A percentile compares a stretch with the other conserved stretches of the same genome.
These are phyloP conservation scores for Claviceps africana DNA, from an alignment of 2,329 filamentous ascomycete species.

Conservation along the genomic window DNA sequence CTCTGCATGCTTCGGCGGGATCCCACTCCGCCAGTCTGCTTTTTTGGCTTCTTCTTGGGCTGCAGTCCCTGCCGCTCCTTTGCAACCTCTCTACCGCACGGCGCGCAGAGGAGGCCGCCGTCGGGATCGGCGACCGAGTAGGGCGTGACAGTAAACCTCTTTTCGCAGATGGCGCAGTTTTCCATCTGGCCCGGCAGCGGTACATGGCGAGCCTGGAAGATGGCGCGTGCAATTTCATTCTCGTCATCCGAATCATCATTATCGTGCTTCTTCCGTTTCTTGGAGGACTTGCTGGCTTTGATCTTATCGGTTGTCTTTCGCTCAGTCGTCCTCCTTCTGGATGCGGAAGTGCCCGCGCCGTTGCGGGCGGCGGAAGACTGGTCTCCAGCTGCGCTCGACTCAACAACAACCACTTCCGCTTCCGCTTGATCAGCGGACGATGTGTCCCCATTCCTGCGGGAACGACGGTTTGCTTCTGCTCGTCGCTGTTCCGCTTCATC, in stretches of 20 bases:
- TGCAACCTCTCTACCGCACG: slow-evolving; percentile 62
- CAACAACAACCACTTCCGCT: slow-evolving; percentile 5
- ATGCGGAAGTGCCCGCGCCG: slow-evolving; percentile 11
- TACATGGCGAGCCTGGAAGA: slow-evolving; percentile 31
- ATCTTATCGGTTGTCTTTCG: slow-evolving; percentile 45
- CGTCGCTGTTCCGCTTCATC: slow-evolving; percentile 34
- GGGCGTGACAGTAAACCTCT: slow-evolving; percentile 83
- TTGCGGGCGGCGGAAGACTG: slow-evolving; percentile 16
- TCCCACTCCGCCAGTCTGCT: slow-evolving; percentile 35
- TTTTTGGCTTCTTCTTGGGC: slow-evolving; percentile 32
- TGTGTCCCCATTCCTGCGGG: slow-evolving; percentile 11
- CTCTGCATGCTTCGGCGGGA: slow-evolving; percentile 68
- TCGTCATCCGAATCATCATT: slow-evolving; percentile 29
- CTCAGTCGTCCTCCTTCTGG: slow-evolving; percentile 31
- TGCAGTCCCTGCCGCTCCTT: slow-evolving; percentile 40
- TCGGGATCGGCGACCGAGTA: slow-evolving; percentile 71
- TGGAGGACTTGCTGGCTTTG: slow-evolving; percentile 44
- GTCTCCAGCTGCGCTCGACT: slow-evolving; percentile 13
- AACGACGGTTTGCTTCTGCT: slow-evolving; percentile 20
- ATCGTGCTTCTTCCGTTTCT: slow-evolving; percentile 32
- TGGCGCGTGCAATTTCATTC: slow-evolving; percentile 33
- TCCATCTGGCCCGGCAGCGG: slow-evolving; percentile 73
- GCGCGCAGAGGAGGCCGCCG: slow-evolving; percentile 73
- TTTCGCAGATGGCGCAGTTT: slow-evolving; percentile 73
- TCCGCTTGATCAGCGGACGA: slow-evolving; percentile 5